Percentiles rank a stretch among this genome's conserved stretches.
These are phyloP conservation scores for Neonectria punicea DNA, from an alignment of 2,329 filamentous ascomycete species.

Conservation along the genomic window DNA sequence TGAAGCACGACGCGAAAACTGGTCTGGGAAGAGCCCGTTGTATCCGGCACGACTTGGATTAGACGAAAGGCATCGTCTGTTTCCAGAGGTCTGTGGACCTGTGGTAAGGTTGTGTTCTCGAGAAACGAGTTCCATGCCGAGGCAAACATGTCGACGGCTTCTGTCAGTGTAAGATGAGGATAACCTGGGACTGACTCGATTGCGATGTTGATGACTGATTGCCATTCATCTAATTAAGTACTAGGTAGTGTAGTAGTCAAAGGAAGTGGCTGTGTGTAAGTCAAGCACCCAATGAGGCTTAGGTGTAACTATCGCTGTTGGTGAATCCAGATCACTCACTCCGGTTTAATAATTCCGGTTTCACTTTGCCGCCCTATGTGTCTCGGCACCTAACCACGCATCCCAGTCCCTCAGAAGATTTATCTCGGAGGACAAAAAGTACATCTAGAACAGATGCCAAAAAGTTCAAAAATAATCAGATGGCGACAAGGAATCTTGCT, in stretches of 20 bases:
- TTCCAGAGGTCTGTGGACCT: not conserved
- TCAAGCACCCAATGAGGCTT: not conserved
- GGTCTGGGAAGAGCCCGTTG: not conserved
- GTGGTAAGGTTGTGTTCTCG: not conserved
- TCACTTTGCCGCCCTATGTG: not conserved
- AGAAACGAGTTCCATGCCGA: not conserved
- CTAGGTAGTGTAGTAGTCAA: not conserved
- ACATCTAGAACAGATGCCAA: not conserved
- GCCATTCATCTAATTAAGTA: not conserved
- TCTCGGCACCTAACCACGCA: not conserved
- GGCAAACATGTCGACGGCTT: not conserved
- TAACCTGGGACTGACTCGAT: too few relatives aligned
- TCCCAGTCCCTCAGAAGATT: not conserved
- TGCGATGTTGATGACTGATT: not conserved
- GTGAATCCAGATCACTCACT: not conserved
- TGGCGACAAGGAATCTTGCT: conserved; percentile 36
- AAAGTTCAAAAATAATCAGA: conserved; percentile 23
- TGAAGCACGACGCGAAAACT: not conserved
- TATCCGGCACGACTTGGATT: conserved; percentile 3
- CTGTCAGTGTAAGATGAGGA: not conserved
- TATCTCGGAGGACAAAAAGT: not conserved
- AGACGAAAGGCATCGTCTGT: not conserved
- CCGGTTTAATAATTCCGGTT: not conserved
- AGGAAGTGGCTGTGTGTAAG: not conserved
- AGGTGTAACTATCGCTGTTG: not conserved